Conservation (phyloP, 208 protist species). For the Leishmania aethiopica region DNA sequence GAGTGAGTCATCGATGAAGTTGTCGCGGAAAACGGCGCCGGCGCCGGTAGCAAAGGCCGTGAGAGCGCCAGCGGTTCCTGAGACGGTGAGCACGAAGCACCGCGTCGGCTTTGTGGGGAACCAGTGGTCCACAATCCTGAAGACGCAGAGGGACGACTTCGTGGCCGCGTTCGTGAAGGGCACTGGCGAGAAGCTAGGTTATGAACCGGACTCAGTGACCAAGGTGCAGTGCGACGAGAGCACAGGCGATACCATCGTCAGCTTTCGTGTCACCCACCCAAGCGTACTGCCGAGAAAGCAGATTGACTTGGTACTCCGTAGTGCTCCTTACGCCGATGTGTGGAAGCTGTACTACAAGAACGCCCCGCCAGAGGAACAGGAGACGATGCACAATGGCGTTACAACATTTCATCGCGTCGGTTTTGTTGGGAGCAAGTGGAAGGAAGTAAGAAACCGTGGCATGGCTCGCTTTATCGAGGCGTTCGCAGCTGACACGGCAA, state of each 20-base stretch:
- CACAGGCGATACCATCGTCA: conserved; percentile 66
- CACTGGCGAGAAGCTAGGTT: conserved; percentile 32
- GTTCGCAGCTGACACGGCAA: conserved; percentile 57
- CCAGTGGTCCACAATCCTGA: conserved; percentile 49
- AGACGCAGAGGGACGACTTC: conserved; percentile 35
- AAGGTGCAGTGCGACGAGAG: conserved; percentile 48
- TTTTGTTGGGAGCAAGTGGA: conserved; percentile 69
- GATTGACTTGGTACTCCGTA: conserved; percentile 48
- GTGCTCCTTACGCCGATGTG: conserved; percentile 52
- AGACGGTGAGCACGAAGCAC: conserved; percentile 34
- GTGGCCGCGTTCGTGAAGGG: conserved; percentile 49
- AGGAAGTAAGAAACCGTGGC: conserved; percentile 33
- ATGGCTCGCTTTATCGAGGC: conserved; percentile 39
- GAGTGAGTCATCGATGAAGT: not conserved
- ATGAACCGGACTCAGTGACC: conserved; percentile 41
- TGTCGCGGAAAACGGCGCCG: not conserved
- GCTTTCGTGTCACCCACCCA: conserved; percentile 51
- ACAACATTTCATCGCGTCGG: conserved; percentile 75
- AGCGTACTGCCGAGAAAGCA: conserved; percentile 36
- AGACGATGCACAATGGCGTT: not conserved
- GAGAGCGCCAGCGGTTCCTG: not conserved
- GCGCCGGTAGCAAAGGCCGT: not conserved
- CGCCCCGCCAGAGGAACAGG: not conserved
- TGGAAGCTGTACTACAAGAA: conserved; percentile 65
- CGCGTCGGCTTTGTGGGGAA: conserved; percentile 72